Evolutionary conservation across 352 stramenopile genomes (phyloP).

Genomic region (Globisporangium spiculum): DNA sequence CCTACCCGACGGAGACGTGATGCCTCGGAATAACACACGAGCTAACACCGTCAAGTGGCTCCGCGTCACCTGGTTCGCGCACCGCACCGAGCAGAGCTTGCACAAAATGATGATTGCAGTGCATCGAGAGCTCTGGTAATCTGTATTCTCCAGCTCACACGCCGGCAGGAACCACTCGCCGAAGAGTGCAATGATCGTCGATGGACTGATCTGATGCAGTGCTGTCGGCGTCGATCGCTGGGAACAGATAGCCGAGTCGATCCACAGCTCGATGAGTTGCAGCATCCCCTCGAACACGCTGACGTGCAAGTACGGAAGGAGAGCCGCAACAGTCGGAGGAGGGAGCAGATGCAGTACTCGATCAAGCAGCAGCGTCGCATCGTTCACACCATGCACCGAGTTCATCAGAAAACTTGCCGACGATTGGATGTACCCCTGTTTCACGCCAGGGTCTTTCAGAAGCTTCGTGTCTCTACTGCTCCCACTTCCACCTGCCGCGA

Average conservation of each 20-base stretch:
- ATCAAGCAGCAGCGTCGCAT: slow-evolving; percentile 78
- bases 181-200: slow-evolving; percentile 80
- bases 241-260: slow-evolving; percentile 71
- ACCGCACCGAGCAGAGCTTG: slow-evolving; percentile 72
- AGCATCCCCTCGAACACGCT: slow-evolving; percentile 76
- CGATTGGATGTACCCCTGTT: slow-evolving; percentile 68
- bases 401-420: slow-evolving; percentile 71
- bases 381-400: slow-evolving; percentile 44
- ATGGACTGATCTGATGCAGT: slow-evolving; percentile 73
- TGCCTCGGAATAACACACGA: slow-evolving; percentile 71
- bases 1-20: slow-evolving; percentile 66
- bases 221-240: slow-evolving; percentile 49
- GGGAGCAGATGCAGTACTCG: slow-evolving; percentile 80
- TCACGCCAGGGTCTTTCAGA: slow-evolving; percentile 42
- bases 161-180: slow-evolving; percentile 84
- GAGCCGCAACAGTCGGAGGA: slow-evolving; percentile 55
- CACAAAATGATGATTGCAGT: slow-evolving; percentile 76
- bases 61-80: slow-evolving; percentile 54
- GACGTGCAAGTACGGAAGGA: slow-evolving; percentile 63
- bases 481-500: not conserved
- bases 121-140: slow-evolving; percentile 79
- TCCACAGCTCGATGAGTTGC: slow-evolving; percentile 77
- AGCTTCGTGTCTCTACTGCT: slow-evolving; percentile 21
- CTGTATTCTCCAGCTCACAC: slow-evolving; percentile 65
- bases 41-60: slow-evolving; percentile 64